A percentile compares a stretch with the other conserved stretches of the same genome.
These are phyloP conservation scores for Aspergillus indologenus DNA, from an alignment of 495 filamentous ascomycete species.

Conservation along the genomic window DNA sequence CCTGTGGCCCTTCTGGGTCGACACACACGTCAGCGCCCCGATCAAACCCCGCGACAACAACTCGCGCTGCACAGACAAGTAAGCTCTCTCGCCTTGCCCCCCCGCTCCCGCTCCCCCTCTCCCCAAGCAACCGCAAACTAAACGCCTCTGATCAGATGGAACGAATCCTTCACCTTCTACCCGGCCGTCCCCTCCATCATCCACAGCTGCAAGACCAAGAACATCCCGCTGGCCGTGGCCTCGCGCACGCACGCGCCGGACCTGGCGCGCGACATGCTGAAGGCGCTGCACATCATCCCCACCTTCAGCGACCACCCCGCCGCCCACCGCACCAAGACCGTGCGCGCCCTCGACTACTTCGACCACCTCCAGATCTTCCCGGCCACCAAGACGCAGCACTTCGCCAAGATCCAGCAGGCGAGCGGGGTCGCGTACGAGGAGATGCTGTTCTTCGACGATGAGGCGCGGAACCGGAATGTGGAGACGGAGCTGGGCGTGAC, in stretches of 20 bases:
- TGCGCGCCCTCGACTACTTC: slow-evolving; percentile 71
- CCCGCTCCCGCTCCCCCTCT: background rate
- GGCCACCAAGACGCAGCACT: slow-evolving; percentile 80
- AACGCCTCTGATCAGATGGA: too few species aligned
- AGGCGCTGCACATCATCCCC: slow-evolving; percentile 63
- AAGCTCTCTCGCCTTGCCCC: slow-evolving; percentile 9
- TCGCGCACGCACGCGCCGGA: slow-evolving; percentile 81
- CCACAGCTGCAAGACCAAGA: slow-evolving; percentile 51
- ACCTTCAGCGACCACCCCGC: slow-evolving; percentile 42
- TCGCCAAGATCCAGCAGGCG: slow-evolving; percentile 63
- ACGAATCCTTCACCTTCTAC: slow-evolving; percentile 81
- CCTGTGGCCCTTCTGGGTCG: slow-evolving; percentile 95
- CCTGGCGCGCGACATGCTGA: slow-evolving; percentile 76
- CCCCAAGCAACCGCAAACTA: slow-evolving; percentile 11
- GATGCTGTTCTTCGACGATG: slow-evolving; percentile 97
- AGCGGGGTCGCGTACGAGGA: slow-evolving; percentile 66
- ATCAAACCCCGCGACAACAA: slow-evolving; percentile 62
- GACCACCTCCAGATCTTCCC: slow-evolving; percentile 87
- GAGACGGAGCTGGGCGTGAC: slow-evolving; percentile 75
- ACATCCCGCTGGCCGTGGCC: slow-evolving; percentile 70
- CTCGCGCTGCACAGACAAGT: slow-evolving; percentile 50
- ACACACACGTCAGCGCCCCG: slow-evolving; percentile 84
- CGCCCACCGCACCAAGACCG: slow-evolving; percentile 29
- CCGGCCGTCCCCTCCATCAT: slow-evolving; percentile 71
- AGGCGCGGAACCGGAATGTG: slow-evolving; percentile 81